Evolutionary conservation across 257 asterid species (phyloP).

Genomic region (Eustoma russellianum): DNA sequence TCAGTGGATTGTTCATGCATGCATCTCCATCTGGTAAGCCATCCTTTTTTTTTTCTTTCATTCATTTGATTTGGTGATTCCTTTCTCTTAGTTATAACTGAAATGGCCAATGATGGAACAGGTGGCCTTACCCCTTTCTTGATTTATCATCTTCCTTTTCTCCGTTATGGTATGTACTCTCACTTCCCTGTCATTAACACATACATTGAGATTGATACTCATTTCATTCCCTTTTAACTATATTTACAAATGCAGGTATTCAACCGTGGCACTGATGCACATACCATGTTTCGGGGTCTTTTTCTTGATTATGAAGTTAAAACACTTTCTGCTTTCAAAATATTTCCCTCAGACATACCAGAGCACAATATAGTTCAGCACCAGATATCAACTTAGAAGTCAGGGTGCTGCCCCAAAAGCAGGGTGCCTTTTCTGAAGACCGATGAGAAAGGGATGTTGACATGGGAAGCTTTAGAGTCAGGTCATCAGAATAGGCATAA

Average conservation of each 20-base stretch:
- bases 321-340: slow-evolving; percentile 53
- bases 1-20: slow-evolving; percentile 80
- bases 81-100: not conserved
- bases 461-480: too few species aligned
- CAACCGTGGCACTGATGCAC: slow-evolving; percentile 83
- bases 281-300: slow-evolving; percentile 80
- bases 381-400: not conserved
- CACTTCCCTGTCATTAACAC: too few species aligned
- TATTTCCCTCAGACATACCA: slow-evolving; percentile 76
- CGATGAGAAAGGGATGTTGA: too few species aligned
- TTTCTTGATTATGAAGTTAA: slow-evolving; percentile 56
- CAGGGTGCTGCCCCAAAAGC: not conserved
- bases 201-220: not conserved
- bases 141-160: slow-evolving; percentile 78
- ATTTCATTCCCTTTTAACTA: not conserved
- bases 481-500: not conserved
- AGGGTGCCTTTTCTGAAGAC: not conserved
- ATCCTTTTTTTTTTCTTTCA: not conserved
- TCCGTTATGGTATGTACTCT: slow-evolving; percentile 67
- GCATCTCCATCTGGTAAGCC: slow-evolving; percentile 55
- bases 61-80: not conserved
- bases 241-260: slow-evolving; percentile 42
- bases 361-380: slow-evolving; percentile 11
- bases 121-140: slow-evolving; percentile 99
- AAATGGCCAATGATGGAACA: slow-evolving; percentile 22